A percentile compares a stretch with the other conserved stretches of the same genome.
phyloP scores from a whole-genome alignment of 495 filamentous ascomycete genomes.

The Penicillium bialowiezense region DNA sequence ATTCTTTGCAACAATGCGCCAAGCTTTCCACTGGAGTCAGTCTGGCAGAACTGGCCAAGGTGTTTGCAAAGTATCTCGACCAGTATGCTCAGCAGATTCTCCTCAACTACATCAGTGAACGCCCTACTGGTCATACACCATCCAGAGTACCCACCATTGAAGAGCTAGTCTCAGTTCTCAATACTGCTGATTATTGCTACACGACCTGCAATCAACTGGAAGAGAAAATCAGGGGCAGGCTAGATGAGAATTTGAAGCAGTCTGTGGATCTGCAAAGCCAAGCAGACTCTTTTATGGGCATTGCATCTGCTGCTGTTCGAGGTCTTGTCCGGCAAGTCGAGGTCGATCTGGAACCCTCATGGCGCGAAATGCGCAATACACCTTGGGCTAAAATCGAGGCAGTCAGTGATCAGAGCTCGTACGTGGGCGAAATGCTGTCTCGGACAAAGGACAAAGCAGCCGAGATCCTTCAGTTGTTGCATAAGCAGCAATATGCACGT shows the following conservation, averaged over 20 bases:
- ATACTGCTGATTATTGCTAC: slow-evolving; percentile 98
- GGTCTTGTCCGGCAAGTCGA: slow-evolving; percentile 83
- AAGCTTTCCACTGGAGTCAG: slow-evolving; percentile 89
- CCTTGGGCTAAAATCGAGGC: slow-evolving; percentile 93
- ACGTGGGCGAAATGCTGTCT: slow-evolving; percentile 75
- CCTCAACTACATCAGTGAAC: slow-evolving; percentile 70
- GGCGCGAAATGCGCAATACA: slow-evolving; percentile 96
- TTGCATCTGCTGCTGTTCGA: slow-evolving; percentile 83
- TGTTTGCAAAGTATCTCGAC: slow-evolving; percentile 89
- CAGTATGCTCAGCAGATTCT: slow-evolving; percentile 94
- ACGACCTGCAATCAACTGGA: slow-evolving; percentile 87
- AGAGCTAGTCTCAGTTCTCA: slow-evolving; percentile 80
- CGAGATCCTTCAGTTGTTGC: slow-evolving; percentile 74
- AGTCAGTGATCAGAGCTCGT: slow-evolving; percentile 94
- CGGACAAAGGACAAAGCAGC: slow-evolving; percentile 65
- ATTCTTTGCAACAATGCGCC: slow-evolving; percentile 87
- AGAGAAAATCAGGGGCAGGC: slow-evolving; percentile 86
- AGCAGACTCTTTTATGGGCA: slow-evolving; percentile 91
- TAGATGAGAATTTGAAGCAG: slow-evolving; percentile 72
- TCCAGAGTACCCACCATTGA: slow-evolving; percentile 61
- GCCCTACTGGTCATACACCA: slow-evolving; percentile 44
- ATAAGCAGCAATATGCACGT: slow-evolving; percentile 89
- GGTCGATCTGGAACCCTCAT: slow-evolving; percentile 74
- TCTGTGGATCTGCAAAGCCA: slow-evolving; percentile 88
- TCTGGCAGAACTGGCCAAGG: slow-evolving; percentile 79